Evolutionary conservation across 805 yeast species (phyloP).

Genomic region (Wickerhamomyces canadensis): DNA sequence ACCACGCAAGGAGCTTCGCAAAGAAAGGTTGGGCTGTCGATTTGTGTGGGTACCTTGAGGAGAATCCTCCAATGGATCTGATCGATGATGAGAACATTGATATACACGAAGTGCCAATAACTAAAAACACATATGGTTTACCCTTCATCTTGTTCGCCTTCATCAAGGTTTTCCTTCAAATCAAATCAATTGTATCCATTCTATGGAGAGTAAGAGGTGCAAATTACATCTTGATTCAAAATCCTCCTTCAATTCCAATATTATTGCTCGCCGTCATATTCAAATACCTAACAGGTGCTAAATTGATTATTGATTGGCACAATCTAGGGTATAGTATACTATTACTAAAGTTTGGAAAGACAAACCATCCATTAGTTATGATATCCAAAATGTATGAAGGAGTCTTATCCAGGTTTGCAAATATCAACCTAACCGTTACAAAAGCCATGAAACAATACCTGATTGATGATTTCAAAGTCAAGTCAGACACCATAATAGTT

Average conservation of each 20-base stretch:
- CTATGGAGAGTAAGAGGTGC: constrained; percentile 55
- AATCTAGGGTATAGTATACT: constrained; percentile 84
- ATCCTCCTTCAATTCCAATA: constrained; percentile 91
- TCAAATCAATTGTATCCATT: constrained; percentile 38
- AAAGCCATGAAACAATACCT: constrained; percentile 62
- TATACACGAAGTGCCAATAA: constrained; percentile 40
- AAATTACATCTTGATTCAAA: constrained; percentile 70
- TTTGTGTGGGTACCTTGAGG: constrained; percentile 76
- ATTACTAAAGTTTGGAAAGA: constrained; percentile 53
- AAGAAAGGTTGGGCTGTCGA: constrained; percentile 66
- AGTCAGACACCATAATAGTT: constrained; percentile 45
- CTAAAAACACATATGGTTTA: constrained; percentile 32
- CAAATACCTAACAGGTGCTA: constrained; percentile 47
- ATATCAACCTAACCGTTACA: constrained; percentile 77
- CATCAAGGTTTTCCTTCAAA: constrained; percentile 55
- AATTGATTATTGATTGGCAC: constrained; percentile 91
- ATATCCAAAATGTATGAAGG: constrained; percentile 59
- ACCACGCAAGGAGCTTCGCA: constrained; percentile 82
- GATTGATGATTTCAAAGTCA: constrained; percentile 47
- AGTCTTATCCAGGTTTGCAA: constrained; percentile 55
- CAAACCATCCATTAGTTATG: constrained; percentile 53
- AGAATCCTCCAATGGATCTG: constrained; percentile 45
- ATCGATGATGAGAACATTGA: constrained; percentile 45
- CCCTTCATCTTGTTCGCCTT: constrained; percentile 57
- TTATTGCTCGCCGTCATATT: constrained; percentile 56